These are phyloP conservation scores for Fusarium sp. DNA, from an alignment of 2,329 filamentous ascomycete species.

Conservation along the genomic window DNA sequence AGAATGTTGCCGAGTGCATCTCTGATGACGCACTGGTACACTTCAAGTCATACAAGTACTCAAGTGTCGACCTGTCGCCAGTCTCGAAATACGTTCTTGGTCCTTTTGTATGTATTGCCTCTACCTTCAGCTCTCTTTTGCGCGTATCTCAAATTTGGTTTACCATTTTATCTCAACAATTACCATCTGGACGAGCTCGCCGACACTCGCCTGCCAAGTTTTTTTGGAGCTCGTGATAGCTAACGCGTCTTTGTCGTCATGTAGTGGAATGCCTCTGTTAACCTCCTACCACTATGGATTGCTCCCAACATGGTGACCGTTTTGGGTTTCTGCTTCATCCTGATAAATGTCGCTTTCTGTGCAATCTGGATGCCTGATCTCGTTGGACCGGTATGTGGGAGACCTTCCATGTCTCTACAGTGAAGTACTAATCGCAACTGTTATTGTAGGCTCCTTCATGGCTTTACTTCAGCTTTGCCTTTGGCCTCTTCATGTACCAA, in stretches of 20 bases:
- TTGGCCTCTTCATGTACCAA: conserved; percentile 98
- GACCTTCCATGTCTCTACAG: background rate
- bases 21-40: conserved; percentile 92
- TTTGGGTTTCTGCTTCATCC: conserved; percentile 92
- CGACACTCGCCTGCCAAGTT: background rate
- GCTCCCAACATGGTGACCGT: conserved; percentile 98
- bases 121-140: background rate
- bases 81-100: conserved; percentile 93
- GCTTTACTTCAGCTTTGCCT: conserved; percentile 95
- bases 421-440: conserved; percentile 16
- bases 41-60: conserved; percentile 97
- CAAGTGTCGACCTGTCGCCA: conserved; percentile 93
- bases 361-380: conserved; percentile 88
- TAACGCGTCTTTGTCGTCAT: conserved; percentile 31
- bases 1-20: conserved; percentile 75
- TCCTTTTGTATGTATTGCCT: conserved; percentile 79
- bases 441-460: conserved; percentile 77
- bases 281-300: conserved; percentile 92
- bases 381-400: conserved; percentile 78
- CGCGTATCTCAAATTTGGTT: conserved; percentile 4
- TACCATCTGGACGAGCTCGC: background rate
- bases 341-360: conserved; percentile 80
- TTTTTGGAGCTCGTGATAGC: conserved; percentile 16
- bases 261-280: conserved; percentile 97
- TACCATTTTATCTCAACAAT: background rate